Base-by-base conservation (phyloP, 2,329 filamentous ascomycete genomes). In the Metarhizium sp. region DNA sequence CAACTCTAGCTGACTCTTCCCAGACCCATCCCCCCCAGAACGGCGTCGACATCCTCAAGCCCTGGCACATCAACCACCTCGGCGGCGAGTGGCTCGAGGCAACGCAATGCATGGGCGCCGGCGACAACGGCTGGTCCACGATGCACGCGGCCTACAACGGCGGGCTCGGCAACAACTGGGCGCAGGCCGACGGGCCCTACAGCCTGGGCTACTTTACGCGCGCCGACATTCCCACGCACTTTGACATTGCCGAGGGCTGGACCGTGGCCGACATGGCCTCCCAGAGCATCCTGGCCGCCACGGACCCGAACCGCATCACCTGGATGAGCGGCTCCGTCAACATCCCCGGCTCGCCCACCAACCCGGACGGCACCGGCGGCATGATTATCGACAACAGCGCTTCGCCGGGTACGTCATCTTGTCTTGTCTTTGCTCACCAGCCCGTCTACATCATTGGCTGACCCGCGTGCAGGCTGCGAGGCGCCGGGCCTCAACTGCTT, bases 161-260 rank as follows among this genome's bases (percentile, higher is more conserved):
- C 7, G 78, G 73, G 1, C 60, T 75, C 49, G 80, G 79, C 60
- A 72, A 80, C 58, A 68, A 73, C 50, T 81, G 78, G 78, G 74
- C 74, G n/a, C 3, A 42, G 0, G 57, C 58, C 16, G 55, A 61
- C 29, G 45, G 55, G 18, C 51, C 53, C 18, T 57, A 10, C 63
- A 71, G 20, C 73, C 73, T 55, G 77, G 77, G 73, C 0, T 79
- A 80, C 62, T 72, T 72, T 60, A 77, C 75, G 55, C 68, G 77
- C 36, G 61, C 71, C 10, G 78, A 81, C 59, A 70, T 81, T 30
- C 77, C 78, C 0, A 73, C 78, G 38, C 78, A 81, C 40, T 81
- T 75, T 62, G 73, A 74, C 29, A 74, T 82, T 60, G 79, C 78
- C 4, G 79, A 82, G 60, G 75, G 72, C 7, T 81, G 75, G 73